Base-by-base conservation (phyloP, 352 stramenopile genomes). In the Pythium phragmitis region DNA sequence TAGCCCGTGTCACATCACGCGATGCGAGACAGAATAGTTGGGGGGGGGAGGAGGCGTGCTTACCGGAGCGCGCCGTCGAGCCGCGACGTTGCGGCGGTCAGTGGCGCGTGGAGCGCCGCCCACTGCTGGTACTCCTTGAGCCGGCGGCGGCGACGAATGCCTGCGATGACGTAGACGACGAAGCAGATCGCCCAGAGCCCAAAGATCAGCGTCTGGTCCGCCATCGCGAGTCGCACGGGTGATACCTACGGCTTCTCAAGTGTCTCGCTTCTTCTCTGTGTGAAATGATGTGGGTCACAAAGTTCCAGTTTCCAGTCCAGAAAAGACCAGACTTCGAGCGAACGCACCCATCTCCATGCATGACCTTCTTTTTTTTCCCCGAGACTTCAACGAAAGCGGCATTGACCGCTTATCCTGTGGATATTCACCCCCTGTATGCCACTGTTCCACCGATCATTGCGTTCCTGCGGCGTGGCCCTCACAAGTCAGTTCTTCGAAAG, bases 61-160 rank as follows among this genome's bases (percentile, higher is more conserved):
- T 36, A 65, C 58, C 58, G 58, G 1, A 65, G 28, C 26, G 58
- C 58, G 49, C 48, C 58, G 39, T 65, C 57, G 36, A 63, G 57
- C 14, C 57, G 57, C 45, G 57, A 57, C 9, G 34, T 30, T 8
- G 46, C 19, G 6, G 57, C 57, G 28, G 34, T 50, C 33, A 63
- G 43, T 8, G 57, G 57, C 7, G 57, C 57, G 47, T 56, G 57
- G 19, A 49, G 57, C 9, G 45, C 39, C 16, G 57, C 57, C 57
- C 57, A 63, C 28, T 56, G 9, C 21, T 63, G 17, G n/a, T 56
- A 45, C 46, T 55, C 43, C 13, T 63, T 39, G 45, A 63, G 33
- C 33, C 47, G 57, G 4, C 33, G 57, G 6, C 23, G 57, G 33
- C 47, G 57, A 2, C 57, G 57, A 2, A 47, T 33, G 33, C 57